These are phyloP conservation scores for Aspergillus fijiensis DNA, from an alignment of 2,329 filamentous ascomycete species.

Conservation along the genomic window DNA sequence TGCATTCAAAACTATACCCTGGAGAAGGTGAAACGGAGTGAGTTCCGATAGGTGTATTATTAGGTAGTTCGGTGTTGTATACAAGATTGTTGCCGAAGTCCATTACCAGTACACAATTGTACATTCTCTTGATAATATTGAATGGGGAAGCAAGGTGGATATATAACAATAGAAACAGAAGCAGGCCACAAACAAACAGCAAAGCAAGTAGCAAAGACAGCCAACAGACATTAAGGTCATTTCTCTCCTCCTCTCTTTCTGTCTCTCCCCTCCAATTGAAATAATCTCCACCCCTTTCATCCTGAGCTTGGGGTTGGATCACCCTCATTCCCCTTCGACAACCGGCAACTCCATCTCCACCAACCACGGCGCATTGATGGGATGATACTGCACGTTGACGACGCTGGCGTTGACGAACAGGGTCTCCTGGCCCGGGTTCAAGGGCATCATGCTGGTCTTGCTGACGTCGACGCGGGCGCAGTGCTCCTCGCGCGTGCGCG, in stretches of 20 bases:
- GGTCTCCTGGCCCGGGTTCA: slow-evolving; percentile 53
- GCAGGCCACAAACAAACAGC: not conserved
- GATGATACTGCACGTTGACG: slow-evolving; percentile 50
- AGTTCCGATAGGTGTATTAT: not conserved
- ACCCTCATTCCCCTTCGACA: not conserved
- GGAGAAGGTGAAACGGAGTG: not conserved
- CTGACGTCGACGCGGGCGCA: slow-evolving; percentile 39
- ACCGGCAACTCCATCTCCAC: slow-evolving; percentile 54
- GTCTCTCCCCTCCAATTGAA: not conserved
- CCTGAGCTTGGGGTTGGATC: too few relatives aligned
- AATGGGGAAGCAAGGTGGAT: not conserved
- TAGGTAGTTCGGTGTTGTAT: not conserved
- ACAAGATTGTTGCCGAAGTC: not conserved
- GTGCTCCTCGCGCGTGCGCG: slow-evolving; percentile 33
- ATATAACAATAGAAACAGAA: not conserved
- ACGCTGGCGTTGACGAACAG: slow-evolving; percentile 60
- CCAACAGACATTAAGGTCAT: too few relatives aligned
- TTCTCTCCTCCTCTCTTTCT: too few relatives aligned
- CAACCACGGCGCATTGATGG: slow-evolving; percentile 56
- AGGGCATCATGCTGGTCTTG: slow-evolving; percentile 21
- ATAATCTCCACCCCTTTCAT: too few relatives aligned
- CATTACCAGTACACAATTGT: not conserved
- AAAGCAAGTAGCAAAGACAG: not conserved
- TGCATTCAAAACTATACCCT: not conserved
- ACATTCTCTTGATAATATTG: too few relatives aligned